These are phyloP conservation scores for Moricandia arvensis DNA, from an alignment of 345 rosid species.

Conservation along the genomic window DNA sequence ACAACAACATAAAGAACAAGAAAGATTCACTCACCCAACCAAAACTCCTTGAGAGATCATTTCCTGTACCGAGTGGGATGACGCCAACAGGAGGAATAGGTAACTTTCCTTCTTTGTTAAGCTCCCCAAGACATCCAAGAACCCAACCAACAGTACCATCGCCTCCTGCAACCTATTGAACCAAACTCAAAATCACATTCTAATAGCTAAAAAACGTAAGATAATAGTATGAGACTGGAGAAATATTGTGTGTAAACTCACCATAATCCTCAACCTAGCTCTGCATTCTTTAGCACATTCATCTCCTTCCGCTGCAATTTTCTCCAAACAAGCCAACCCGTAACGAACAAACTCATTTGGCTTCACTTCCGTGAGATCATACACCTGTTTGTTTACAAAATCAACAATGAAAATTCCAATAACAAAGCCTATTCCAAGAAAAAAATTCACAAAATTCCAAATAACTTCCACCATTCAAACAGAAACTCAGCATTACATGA, in stretches of 20 bases:
- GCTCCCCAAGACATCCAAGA: conserved; percentile 77
- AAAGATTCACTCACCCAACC: conserved; percentile 77
- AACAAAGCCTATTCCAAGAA: not conserved
- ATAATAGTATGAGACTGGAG: not conserved
- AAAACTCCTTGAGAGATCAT: conserved; percentile 92
- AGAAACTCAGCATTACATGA: conserved; percentile 1
- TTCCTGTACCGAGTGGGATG: conserved; percentile 96
- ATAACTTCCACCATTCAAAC: not conserved
- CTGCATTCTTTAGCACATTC: conserved; percentile 77
- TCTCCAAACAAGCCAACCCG: conserved; percentile 81
- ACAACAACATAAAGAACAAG: conserved; percentile 3
- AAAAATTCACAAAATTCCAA: not conserved
- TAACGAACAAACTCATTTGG: conserved; percentile 73
- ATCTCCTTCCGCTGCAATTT: conserved; percentile 65
- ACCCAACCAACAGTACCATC: conserved; percentile 99
- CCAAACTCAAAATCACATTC: conserved; percentile 8
- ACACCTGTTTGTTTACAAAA: conserved; percentile 54
- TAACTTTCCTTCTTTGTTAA: conserved; percentile 47
- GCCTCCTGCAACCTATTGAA: conserved; percentile 92
- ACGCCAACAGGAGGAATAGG: conserved; percentile 90
- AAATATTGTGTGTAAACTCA: conserved; percentile 27
- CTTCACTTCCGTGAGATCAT: conserved; percentile 78
- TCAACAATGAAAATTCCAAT: not conserved
- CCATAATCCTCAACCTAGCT: conserved; percentile 72
- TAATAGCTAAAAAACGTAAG: not conserved